Percentiles rank a stretch among this genome's conserved stretches.
phyloP scores from a whole-genome alignment of 345 rosid species.

The Mercurialis annua region DNA sequence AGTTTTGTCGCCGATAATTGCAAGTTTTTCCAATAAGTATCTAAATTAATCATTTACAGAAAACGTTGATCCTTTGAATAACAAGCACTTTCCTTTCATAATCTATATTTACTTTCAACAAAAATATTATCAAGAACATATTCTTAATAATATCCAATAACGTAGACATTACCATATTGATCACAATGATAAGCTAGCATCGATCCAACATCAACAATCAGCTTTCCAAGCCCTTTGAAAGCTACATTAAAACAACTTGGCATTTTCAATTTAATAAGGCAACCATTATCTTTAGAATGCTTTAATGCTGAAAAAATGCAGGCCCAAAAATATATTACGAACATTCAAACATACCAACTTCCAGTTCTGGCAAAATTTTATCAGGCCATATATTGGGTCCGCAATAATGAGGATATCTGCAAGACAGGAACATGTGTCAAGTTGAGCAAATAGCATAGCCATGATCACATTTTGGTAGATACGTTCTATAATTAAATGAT shows the following conservation, averaged over 20 bases:
- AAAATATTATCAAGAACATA: not conserved
- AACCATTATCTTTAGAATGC: not conserved
- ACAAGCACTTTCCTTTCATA: too few species aligned
- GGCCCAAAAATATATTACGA: not conserved
- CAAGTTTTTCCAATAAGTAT: too few species aligned
- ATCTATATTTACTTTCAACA: not conserved
- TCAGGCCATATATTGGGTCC: constrained; percentile 90
- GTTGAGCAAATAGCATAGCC: constrained; percentile 3
- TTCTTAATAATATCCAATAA: constrained; percentile 10
- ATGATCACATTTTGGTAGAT: not conserved
- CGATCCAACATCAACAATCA: constrained; percentile 73
- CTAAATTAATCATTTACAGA: too few species aligned
- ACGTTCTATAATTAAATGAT: not conserved
- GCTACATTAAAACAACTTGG: constrained; percentile 37
- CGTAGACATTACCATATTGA: constrained; percentile 55
- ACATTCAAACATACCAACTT: constrained; percentile 51
- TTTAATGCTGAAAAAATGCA: not conserved
- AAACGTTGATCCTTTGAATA: too few species aligned
- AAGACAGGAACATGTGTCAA: constrained; percentile 20
- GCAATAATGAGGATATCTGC: constrained; percentile 84
- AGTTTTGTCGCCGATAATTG: too few species aligned
- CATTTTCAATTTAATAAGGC: not conserved
- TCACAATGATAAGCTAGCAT: constrained; percentile 88
- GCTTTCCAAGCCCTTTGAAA: constrained; percentile 84
- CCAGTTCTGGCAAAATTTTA: constrained; percentile 70